These are phyloP conservation scores for Globisporangium megalacanthum DNA, from an alignment of 352 stramenopile species.

Conservation along the genomic window DNA sequence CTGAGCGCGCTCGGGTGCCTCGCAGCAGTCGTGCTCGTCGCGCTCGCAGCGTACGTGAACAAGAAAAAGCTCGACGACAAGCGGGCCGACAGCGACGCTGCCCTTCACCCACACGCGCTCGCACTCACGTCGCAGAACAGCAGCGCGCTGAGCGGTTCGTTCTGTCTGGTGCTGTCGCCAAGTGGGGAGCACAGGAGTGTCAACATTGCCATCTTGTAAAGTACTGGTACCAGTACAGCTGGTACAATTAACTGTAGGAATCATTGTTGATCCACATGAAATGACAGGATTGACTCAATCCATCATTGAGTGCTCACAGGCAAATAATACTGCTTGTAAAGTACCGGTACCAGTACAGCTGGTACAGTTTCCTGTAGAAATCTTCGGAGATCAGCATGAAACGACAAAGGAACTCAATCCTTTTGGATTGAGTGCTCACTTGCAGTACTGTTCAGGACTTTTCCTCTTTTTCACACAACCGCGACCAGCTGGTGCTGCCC, in stretches of 20 bases:
- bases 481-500: not conserved
- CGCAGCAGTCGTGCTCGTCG: constrained; percentile 19
- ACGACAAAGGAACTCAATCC: too few relatives aligned
- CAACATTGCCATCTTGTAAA: constrained; percentile 3
- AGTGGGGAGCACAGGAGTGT: not conserved
- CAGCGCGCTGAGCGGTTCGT: constrained; percentile 14
- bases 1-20: constrained; percentile 20
- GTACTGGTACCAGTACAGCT: not conserved
- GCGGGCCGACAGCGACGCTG: constrained; percentile 11
- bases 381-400: too few relatives aligned
- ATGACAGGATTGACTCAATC: too few relatives aligned
- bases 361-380: not conserved
- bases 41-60: constrained; percentile 23
- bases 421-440: too few relatives aligned
- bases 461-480: too few relatives aligned
- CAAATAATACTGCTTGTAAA: too few relatives aligned
- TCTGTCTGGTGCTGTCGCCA: constrained; percentile 21
- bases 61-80: constrained; percentile 19
- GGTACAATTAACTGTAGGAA: not conserved
- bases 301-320: too few relatives aligned
- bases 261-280: too few relatives aligned
- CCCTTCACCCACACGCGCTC: not conserved
- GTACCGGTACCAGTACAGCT: not conserved
- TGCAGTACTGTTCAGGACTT: too few relatives aligned
- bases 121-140: constrained; percentile 1